Evolutionary conservation across 257 asterid species (phyloP), one percentile per base, ranked within the genome.

Genomic region (Jacaranda mimosifolia): DNA sequence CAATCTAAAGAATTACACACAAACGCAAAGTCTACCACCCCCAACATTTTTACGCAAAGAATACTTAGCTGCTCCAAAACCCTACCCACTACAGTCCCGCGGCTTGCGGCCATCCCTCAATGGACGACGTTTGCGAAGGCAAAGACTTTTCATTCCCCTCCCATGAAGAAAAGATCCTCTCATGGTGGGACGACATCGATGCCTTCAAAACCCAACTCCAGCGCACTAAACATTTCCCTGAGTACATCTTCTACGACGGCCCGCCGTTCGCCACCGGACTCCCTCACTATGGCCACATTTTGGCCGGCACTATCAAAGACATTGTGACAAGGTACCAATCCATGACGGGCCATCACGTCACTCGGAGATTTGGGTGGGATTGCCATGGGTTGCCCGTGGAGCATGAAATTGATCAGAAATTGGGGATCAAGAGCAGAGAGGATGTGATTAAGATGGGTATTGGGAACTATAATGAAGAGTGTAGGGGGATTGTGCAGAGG

Each of bases 181-280:
- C 87, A 65, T 89, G 86, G 85, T 96, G 99, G 99, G 86, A 81
- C 40, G 72, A 84, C 66, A 80, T 84, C 65, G 88, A 87, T 6
- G 99, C 99, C 52, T 96, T 96, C 88, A 84, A 93, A 58, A 90
- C 97, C 48, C 99, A 96, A 57, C 82, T 93, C 42, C 90, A 86
- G 32, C 86, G 80, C 63, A 91, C 99, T 19, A 79, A 90, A 63
- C 64, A 90, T 17, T 79, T 76, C 12, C 98, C 98, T 3, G 99
- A 93, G 76, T 96, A 91, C 78, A 76, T 96, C 26, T 96, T 96
- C 88, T 96, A 96, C 73, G 99, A 96, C 60, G 99, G 99, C 0
- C 99, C 98, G 10, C 98, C 99, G 1, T 96, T 96, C 80, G 99
- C 99, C 66, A 96, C 99, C 14, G 99, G 99, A 5, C 86, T 96